Percentiles rank a stretch among this genome's conserved stretches.
These are phyloP conservation scores for Boletus coccyginus DNA, from an alignment of 768 basidiomycete genomes.

Conservation along the genomic window DNA sequence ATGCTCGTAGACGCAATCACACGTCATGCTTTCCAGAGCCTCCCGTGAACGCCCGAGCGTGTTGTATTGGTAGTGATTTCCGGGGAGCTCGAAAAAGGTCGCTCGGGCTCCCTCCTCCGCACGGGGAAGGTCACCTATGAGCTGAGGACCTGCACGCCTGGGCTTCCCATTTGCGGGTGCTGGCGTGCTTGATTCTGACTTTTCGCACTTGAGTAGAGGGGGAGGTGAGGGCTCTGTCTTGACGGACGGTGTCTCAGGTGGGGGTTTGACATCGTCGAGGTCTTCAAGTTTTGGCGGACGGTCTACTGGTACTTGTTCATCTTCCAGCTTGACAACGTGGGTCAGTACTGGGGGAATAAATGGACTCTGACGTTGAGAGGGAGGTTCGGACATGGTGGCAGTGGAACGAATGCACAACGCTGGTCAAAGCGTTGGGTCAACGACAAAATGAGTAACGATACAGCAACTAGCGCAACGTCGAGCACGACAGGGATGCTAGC, in stretches of 20 bases:
- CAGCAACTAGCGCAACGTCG: constrained; percentile 18
- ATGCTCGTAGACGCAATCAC: constrained; percentile 85
- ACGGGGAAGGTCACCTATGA: constrained; percentile 77
- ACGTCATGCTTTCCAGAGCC: constrained; percentile 89
- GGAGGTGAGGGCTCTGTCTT: constrained; percentile 32
- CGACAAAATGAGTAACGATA: constrained; percentile 25
- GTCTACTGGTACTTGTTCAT: constrained; percentile 6
- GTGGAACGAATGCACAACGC: constrained; percentile 12
- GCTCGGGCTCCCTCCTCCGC: constrained; percentile 71
- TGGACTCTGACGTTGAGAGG: constrained; percentile 29
- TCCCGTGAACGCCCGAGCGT: constrained; percentile 86
- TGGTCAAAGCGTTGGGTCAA: constrained; percentile 19
- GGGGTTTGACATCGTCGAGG: constrained; percentile 23
- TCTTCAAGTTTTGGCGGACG: constrained; percentile 17
- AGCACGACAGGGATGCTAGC: constrained; percentile 13
- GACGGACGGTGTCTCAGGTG: constrained; percentile 28
- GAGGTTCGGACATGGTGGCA: constrained; percentile 31
- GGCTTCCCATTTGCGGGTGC: constrained; percentile 33
- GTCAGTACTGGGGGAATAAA: constrained; percentile 12
- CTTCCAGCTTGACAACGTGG: constrained; percentile 12
- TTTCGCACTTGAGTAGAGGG: constrained; percentile 29
- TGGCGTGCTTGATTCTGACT: constrained; percentile 36
- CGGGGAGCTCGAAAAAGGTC: constrained; percentile 69
- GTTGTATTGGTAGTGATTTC: constrained; percentile 86
- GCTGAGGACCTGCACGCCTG: constrained; percentile 49